phyloP scores from a whole-genome alignment of 2,329 filamentous ascomycete genomes.

The Monilinia fructigena region DNA sequence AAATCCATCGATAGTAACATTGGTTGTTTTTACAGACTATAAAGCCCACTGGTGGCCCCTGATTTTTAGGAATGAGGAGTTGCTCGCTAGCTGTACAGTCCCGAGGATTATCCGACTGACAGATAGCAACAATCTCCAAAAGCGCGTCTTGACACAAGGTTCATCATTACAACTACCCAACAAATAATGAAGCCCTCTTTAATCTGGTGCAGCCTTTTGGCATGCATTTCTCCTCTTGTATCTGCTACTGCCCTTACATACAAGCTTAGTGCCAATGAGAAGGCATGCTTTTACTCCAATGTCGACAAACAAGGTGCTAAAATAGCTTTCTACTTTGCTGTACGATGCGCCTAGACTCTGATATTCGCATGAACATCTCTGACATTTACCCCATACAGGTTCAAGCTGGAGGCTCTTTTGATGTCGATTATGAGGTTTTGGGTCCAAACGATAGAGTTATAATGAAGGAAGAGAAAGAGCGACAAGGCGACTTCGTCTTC shows the following conservation, averaged over 20 bases:
- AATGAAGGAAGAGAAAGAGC: conserved; percentile 82
- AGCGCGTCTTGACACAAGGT: conserved; percentile 9
- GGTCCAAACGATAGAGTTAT: conserved; percentile 80
- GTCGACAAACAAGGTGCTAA: conserved; percentile 79
- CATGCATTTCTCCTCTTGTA: conserved; percentile 66
- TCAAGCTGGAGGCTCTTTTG: conserved; percentile 97
- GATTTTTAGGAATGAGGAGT: not conserved
- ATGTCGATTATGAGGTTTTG: conserved; percentile 87
- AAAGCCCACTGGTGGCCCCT: not conserved
- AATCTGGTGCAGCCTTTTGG: conserved; percentile 66
- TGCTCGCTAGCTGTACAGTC: conserved; percentile 7
- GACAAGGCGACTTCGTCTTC: conserved; percentile 97
- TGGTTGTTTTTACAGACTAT: not conserved
- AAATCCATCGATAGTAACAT: not conserved
- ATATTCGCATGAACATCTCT: conserved; percentile 6
- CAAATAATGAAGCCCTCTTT: conserved; percentile 63
- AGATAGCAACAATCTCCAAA: conserved; percentile 22
- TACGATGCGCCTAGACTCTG: conserved; percentile 48
- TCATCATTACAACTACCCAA: conserved; percentile 17
- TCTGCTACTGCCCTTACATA: conserved; percentile 93
- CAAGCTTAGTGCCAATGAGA: conserved; percentile 85
- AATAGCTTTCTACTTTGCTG: conserved; percentile 97
- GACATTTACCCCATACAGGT: conserved; percentile 55
- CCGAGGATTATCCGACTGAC: conserved; percentile 19
- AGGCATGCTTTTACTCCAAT: conserved; percentile 88